Conservation (phyloP, 1,284 basidiomycete genomes). For the Taiwanofungus camphoratus region DNA sequence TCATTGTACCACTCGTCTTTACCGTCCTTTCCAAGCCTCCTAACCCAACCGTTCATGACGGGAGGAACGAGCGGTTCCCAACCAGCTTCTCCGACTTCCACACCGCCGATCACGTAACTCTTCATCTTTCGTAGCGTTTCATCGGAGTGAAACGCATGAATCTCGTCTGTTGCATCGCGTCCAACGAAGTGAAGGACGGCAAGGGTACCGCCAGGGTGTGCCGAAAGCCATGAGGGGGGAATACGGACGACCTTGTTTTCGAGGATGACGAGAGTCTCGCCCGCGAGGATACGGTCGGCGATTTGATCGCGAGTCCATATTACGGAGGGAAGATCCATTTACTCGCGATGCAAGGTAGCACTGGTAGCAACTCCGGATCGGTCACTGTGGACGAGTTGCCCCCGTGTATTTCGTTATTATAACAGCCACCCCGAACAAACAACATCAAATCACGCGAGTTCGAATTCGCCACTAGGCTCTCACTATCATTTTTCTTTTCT, state of each 20-base stretch:
- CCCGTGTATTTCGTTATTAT: too few species aligned
- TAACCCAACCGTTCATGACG: conserved; percentile 79
- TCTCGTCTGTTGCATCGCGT: conserved; percentile 91
- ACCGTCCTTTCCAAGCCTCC: conserved; percentile 38
- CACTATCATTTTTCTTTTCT: neutral
- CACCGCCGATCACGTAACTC: conserved; percentile 71
- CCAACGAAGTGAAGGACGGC: conserved; percentile 95
- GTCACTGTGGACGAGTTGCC: too few species aligned
- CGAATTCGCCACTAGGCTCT: neutral
- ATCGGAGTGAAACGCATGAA: conserved; percentile 85
- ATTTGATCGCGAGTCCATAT: conserved; percentile 53
- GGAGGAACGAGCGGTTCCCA: conserved; percentile 90
- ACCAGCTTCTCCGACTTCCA: conserved; percentile 49
- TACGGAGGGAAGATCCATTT: conserved; percentile 28
- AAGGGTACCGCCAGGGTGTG: conserved; percentile 88
- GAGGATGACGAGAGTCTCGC: conserved; percentile 81
- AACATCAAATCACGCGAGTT: neutral
- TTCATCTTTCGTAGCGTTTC: conserved; percentile 61
- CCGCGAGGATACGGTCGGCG: conserved; percentile 65
- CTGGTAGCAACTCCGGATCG: too few species aligned
- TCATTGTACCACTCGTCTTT: conserved; percentile 56
- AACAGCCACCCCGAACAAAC: neutral
- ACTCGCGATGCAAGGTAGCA: too few species aligned
- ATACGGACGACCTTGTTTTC: conserved; percentile 75
- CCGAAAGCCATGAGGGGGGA: conserved; percentile 75